Percentiles rank a stretch among this genome's conserved stretches.
Evolutionary conservation across 169 alveolate genomes (phyloP).

Genomic region (Sarcocystis neurona): DNA sequence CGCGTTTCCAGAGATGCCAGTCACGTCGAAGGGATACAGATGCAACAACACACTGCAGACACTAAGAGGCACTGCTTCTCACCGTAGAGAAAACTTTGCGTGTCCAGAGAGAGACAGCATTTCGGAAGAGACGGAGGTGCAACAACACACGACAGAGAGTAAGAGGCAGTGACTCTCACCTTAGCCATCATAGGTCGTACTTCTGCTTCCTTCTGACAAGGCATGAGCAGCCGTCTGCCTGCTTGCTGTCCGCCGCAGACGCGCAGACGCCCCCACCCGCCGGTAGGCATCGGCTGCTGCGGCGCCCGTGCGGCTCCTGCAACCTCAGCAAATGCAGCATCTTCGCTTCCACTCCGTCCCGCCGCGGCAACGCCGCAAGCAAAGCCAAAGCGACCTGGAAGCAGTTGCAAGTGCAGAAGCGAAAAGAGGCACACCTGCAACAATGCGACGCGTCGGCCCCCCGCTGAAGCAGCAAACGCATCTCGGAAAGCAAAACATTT

Average conservation of each 20-base stretch:
- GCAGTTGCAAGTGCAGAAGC: no score
- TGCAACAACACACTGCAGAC: not conserved
- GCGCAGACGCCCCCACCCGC: constrained; percentile 20
- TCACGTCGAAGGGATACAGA: not conserved
- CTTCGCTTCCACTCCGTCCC: no score
- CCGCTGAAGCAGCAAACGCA: no score
- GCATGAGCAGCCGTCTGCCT: constrained; percentile 32
- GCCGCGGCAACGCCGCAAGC: no score
- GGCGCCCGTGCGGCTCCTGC: no score
- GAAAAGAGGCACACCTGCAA: no score
- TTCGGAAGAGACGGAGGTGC: not conserved
- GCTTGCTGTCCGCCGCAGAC: constrained; percentile 25
- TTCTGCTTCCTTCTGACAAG: constrained; percentile 5
- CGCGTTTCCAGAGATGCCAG: not conserved
- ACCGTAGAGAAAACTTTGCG: not conserved
- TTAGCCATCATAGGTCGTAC: constrained; percentile 47
- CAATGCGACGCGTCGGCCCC: no score
- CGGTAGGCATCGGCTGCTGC: constrained; percentile 16
- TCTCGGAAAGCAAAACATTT: no score
- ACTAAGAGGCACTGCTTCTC: not conserved
- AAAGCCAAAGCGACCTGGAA: no score
- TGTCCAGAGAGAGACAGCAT: not conserved
- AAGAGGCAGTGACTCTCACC: not conserved
- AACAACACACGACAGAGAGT: constrained; percentile 1
- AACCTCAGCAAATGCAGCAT: no score